Conservation (phyloP, 2,329 filamentous ascomycete species). For the Xylariaceae sp. region DNA sequence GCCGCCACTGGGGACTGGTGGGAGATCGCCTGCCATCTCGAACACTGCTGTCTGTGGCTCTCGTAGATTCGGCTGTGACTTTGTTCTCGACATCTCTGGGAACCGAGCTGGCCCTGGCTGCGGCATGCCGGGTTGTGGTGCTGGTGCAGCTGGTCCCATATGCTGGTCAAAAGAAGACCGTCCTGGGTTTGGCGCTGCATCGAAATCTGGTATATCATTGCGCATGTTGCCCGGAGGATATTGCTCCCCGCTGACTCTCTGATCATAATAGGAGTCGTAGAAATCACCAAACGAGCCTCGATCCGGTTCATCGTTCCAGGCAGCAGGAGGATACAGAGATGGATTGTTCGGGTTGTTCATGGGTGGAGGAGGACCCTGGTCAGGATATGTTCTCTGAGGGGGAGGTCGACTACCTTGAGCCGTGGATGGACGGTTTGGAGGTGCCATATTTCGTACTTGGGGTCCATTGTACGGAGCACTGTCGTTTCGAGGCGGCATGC, state of each 20-base stretch:
- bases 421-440: constrained; percentile 48
- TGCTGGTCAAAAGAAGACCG: constrained; percentile 46
- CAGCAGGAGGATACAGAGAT: constrained; percentile 30
- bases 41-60: constrained; percentile 65
- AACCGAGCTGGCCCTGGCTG: constrained; percentile 47
- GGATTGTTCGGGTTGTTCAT: constrained; percentile 21
- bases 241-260: constrained; percentile 24
- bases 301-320: constrained; percentile 32
- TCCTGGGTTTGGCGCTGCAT: constrained; percentile 31
- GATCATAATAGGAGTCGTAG: constrained; percentile 53
- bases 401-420: constrained; percentile 48
- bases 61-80: constrained; percentile 64
- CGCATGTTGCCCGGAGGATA: constrained; percentile 26
- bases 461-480: constrained; percentile 44
- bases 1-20: constrained; percentile 43
- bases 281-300: constrained; percentile 44
- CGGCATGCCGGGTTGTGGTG: constrained; percentile 25
- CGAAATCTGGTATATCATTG: constrained; percentile 38
- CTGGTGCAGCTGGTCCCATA: constrained; percentile 34
- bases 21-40: constrained; percentile 65
- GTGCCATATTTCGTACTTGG: constrained; percentile 40
- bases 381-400: constrained; percentile 48
- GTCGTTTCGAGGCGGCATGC: constrained; percentile 33
- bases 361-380: constrained; percentile 35
- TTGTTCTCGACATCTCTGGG: constrained; percentile 54